Evolutionary conservation across 371 early-diverging fungal species (phyloP).

Genomic region (Nosema muscidifuracis): DNA sequence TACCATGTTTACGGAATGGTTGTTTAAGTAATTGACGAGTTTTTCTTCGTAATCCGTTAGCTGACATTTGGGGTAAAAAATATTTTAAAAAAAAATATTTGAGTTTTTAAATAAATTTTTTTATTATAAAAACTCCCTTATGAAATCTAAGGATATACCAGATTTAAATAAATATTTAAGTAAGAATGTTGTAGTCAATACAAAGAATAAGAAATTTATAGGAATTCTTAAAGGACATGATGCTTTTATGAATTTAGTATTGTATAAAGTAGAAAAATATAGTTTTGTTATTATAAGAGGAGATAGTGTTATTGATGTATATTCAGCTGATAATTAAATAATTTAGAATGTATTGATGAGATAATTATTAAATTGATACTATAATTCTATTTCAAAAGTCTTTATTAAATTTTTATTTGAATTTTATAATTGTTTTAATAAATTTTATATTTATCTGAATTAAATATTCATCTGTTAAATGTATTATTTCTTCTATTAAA

Average conservation of each 20-base stretch:
- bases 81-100: neutral
- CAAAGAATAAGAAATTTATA: neutral
- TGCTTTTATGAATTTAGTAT: constrained; percentile 3
- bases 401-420: too few relatives aligned
- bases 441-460: too few relatives aligned
- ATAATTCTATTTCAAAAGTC: too few relatives aligned
- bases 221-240: constrained; percentile 2
- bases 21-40: constrained; percentile 94
- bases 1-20: constrained; percentile 77
- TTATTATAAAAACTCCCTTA: too few relatives aligned
- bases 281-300: neutral
- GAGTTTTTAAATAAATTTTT: too few relatives aligned
- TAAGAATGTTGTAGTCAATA: neutral
- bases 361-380: too few relatives aligned
- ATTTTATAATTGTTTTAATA: too few relatives aligned
- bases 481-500: too few relatives aligned
- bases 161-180: neutral
- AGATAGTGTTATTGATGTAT: neutral
- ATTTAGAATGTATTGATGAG: too few relatives aligned
- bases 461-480: too few relatives aligned
- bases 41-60: constrained; percentile 78
- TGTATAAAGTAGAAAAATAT: neutral
- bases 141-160: constrained; percentile 5
- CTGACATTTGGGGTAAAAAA: constrained; percentile 54
- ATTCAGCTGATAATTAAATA: too few relatives aligned